These are phyloP conservation scores for Cubamyces lactineus DNA, from an alignment of 768 basidiomycete species.

Conservation along the genomic window DNA sequence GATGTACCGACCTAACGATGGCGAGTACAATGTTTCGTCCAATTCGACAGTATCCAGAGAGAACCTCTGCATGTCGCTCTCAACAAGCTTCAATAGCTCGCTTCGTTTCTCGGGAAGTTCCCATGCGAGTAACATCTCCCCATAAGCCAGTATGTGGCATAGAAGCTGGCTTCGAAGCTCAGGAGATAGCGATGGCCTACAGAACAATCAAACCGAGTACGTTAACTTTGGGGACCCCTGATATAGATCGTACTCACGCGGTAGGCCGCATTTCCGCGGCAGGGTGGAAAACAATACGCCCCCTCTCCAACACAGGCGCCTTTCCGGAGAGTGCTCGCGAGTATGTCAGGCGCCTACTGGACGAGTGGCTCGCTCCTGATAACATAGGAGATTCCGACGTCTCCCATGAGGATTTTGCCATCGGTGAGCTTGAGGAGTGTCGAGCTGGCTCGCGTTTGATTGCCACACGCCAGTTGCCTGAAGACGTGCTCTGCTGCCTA, in stretches of 20 bases:
- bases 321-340: conserved; percentile 44
- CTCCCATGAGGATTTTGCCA: conserved; percentile 37
- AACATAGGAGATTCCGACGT: conserved; percentile 34
- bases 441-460: conserved; percentile 13
- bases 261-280: conserved; percentile 22
- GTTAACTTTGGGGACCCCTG: background rate
- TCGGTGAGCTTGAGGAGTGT: conserved; percentile 34
- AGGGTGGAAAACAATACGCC: conserved; percentile 42
- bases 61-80: conserved; percentile 33
- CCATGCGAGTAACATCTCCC: conserved; percentile 79
- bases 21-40: conserved; percentile 30
- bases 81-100: conserved; percentile 72
- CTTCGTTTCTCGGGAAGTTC: conserved; percentile 67
- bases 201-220: background rate
- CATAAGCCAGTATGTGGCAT: conserved; percentile 69
- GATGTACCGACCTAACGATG: conserved; percentile 2
- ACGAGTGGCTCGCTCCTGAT: conserved; percentile 46
- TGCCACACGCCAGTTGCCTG: conserved; percentile 7
- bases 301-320: conserved; percentile 39
- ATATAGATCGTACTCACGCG: conserved; percentile 13
- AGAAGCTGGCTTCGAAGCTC: conserved; percentile 47
- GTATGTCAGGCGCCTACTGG: conserved; percentile 45
- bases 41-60: conserved; percentile 29
- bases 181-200: conserved; percentile 35
- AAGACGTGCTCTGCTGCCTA: background rate